Percentiles rank a stretch among this genome's conserved stretches.
These are phyloP conservation scores for Durio zibethinus DNA, from an alignment of 345 rosid species.

Conservation along the genomic window DNA sequence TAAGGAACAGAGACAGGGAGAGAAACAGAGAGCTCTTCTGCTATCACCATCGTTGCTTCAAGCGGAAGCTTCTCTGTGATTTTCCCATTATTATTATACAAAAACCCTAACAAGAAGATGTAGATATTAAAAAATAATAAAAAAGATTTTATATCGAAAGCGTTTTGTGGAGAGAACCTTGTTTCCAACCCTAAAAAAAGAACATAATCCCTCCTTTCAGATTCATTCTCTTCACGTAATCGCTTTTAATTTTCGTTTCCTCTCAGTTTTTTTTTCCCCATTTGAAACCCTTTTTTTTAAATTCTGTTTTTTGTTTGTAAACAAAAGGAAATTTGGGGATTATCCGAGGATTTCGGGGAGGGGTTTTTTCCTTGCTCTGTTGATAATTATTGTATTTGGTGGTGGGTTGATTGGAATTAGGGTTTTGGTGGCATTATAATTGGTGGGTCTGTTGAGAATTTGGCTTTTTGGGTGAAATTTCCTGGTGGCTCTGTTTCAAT, in stretches of 20 bases:
- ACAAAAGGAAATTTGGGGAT: background rate
- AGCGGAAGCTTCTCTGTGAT: conserved; percentile 39
- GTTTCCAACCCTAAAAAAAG: conserved; percentile 14
- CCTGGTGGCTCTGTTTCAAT: conserved; percentile 17
- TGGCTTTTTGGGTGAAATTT: background rate
- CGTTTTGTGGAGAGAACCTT: conserved; percentile 59
- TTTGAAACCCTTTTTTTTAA: background rate
- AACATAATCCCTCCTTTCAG: conserved; percentile 17
- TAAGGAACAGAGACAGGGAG: conserved; percentile 15
- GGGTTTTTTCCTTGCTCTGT: conserved; percentile 4
- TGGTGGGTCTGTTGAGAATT: too few species aligned
- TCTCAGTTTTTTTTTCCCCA: background rate
- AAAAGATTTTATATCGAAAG: conserved; percentile 13
- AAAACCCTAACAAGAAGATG: conserved; percentile 4
- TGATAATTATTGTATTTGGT: conserved; percentile 13
- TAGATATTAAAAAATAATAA: conserved; percentile 9
- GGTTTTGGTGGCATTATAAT: conserved; percentile 19
- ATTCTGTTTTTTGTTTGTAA: background rate
- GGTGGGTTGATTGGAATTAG: conserved; percentile 24
- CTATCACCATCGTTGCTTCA: conserved; percentile 38
- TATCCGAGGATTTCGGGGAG: conserved; percentile 18
- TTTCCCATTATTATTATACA: conserved; percentile 4
- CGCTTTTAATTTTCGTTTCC: conserved; percentile 30
- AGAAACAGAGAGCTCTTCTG: conserved; percentile 26
- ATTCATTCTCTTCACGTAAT: conserved; percentile 58